phyloP scores from a whole-genome alignment of 306 rosid species.

The Biancaea sappan region DNA sequence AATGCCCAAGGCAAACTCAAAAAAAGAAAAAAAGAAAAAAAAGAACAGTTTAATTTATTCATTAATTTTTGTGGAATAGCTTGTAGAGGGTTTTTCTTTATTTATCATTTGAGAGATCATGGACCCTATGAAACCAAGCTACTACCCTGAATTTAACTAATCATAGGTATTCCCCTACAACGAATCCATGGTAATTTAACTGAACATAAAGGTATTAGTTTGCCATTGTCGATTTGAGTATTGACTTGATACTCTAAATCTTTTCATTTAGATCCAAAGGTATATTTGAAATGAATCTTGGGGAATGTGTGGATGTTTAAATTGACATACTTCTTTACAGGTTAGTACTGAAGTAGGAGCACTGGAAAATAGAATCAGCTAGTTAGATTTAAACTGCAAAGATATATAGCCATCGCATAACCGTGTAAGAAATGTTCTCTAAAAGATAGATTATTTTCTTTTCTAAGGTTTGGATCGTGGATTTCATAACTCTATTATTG shows the following conservation, averaged over 20 bases:
- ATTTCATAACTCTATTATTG: no score
- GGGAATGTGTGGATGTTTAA: slow-evolving; percentile 17
- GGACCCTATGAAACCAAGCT: slow-evolving; percentile 5
- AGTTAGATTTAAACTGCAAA: not conserved
- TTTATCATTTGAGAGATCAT: slow-evolving; percentile 8
- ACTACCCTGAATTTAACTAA: not conserved
- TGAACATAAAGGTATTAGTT: not conserved
- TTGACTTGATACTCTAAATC: not conserved
- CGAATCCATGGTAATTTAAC: no score
- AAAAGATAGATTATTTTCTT: not conserved
- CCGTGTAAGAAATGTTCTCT: slow-evolving; percentile 10
- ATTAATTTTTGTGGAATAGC: not conserved
- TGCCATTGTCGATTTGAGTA: no score
- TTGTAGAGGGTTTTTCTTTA: slow-evolving; percentile 19
- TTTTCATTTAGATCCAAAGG: not conserved
- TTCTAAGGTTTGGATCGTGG: no score
- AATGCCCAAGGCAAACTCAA: no score
- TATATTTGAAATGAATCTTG: not conserved
- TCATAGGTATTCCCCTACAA: no score
- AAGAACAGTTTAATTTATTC: not conserved
- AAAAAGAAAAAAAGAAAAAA: no score
- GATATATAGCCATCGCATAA: not conserved
- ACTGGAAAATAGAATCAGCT: not conserved
- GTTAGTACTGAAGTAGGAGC: slow-evolving; percentile 12
- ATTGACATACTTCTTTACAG: no score